These are phyloP conservation scores for Leccinum incarnatum DNA, from an alignment of 768 basidiomycete species.

Conservation along the genomic window DNA sequence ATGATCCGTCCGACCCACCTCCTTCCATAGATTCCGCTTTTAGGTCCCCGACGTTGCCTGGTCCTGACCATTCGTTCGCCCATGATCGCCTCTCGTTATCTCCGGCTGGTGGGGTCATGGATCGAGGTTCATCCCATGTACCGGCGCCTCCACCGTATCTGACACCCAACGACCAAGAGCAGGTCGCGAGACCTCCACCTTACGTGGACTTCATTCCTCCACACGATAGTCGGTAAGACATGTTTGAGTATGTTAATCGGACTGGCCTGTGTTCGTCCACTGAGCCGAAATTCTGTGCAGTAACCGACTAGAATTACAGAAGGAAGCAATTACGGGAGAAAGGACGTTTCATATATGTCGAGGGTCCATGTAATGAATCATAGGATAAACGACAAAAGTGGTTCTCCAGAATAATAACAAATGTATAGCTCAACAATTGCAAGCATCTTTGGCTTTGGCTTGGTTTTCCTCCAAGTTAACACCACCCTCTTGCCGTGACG, in stretches of 20 bases:
- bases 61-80: slow-evolving; percentile 27
- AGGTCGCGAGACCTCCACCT: slow-evolving; percentile 57
- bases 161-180: slow-evolving; percentile 49
- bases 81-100: slow-evolving; percentile 32
- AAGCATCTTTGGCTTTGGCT: slow-evolving; percentile 68
- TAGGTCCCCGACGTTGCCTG: slow-evolving; percentile 34
- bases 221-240: slow-evolving; percentile 11
- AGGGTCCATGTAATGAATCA: slow-evolving; percentile 19
- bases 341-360: slow-evolving; percentile 26
- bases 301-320: slow-evolving; percentile 22
- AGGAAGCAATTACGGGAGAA: slow-evolving; percentile 29
- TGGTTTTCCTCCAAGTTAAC: slow-evolving; percentile 72
- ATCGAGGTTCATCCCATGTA: slow-evolving; percentile 41
- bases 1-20: slow-evolving; percentile 86
- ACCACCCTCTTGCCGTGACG: slow-evolving; percentile 47
- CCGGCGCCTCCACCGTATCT: slow-evolving; percentile 82
- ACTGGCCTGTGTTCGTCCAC: not conserved
- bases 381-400: slow-evolving; percentile 19
- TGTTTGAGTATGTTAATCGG: not conserved
- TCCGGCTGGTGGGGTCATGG: slow-evolving; percentile 31
- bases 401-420: slow-evolving; percentile 15
- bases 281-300: slow-evolving; percentile 2
- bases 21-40: slow-evolving; percentile 86
- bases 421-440: slow-evolving; percentile 63
- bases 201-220: slow-evolving; percentile 50